Conservation (phyloP, 441 rosid genomes). For the Populus tomentosa region DNA sequence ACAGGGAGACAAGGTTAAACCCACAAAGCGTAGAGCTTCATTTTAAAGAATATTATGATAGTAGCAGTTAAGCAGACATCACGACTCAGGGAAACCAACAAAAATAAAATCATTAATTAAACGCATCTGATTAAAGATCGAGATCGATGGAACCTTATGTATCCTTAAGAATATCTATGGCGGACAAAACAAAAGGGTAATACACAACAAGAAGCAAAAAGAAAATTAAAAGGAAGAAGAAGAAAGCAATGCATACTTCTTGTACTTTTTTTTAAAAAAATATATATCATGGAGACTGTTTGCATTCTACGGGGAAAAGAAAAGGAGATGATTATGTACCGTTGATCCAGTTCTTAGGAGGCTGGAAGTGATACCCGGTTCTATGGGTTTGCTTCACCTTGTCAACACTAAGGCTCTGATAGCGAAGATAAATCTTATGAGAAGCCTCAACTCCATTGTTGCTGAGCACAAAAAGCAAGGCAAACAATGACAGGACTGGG, state of each 20-base stretch:
- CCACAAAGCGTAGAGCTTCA: too few relatives aligned
- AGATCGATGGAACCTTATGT: too few relatives aligned
- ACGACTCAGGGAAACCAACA: too few relatives aligned
- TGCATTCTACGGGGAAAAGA: background rate
- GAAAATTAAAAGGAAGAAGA: background rate
- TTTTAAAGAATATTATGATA: too few relatives aligned
- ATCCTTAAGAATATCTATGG: too few relatives aligned
- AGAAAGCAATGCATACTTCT: too few relatives aligned
- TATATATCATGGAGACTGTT: background rate
- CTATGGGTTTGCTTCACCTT: slow-evolving; percentile 14
- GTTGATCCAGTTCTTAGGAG: slow-evolving; percentile 80
- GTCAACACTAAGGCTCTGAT: background rate
- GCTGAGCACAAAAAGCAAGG: background rate
- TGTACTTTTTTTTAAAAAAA: background rate
- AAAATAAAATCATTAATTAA: too few relatives aligned
- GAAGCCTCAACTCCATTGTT: slow-evolving; percentile 14
- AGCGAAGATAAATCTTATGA: slow-evolving; percentile 13
- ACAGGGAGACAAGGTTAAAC: too few relatives aligned
- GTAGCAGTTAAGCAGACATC: too few relatives aligned
- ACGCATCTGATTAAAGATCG: too few relatives aligned
- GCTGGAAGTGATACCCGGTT: slow-evolving; percentile 70
- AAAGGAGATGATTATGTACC: slow-evolving; percentile 29
- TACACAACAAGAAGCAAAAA: background rate
- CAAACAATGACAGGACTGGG: background rate
- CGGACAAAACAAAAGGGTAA: background rate